Base-by-base conservation (phyloP, 257 asterid genomes). In the Mitragyna speciosa region DNA sequence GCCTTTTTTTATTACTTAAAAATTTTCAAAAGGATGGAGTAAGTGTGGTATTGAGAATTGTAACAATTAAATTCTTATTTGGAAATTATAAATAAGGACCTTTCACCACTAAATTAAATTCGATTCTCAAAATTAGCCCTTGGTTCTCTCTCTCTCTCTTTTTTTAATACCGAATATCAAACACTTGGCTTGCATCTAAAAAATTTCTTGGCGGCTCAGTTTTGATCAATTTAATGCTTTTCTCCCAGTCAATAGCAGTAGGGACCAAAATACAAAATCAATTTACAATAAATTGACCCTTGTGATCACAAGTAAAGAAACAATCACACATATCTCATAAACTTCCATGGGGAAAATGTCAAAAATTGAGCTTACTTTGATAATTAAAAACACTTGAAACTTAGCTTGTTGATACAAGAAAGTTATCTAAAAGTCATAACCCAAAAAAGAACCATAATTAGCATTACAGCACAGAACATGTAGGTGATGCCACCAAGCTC, bases 401-500 rank as follows among this genome's bases (percentile, higher is more conserved):
- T n/a, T n/a, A n/a, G n/a, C n/a, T 59, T 39, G 70, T 59, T n/a
- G 54, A 39, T 56, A 56, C 19, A 75, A 75, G 70, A 56, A 75
- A 75, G 74, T 69, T 8, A 7, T 58, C 15, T 4, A 54, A 74
- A 74, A 74, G 63, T 74, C 52, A 56, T 30, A 30, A 52, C 59
- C 6, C 39, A 39, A n/a, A 39, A 31, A n/a, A 10, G 15, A 30
- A 22, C 36, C 54, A 10, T 11, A 59, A 43, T 49, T 39, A 22
- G 70, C 78, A 75, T 75, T 56, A n/a, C 56, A 56, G 69, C 78
- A 56, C 78, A 75, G 70, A n/a, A 12, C 12, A 22, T 75, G 58
- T 71, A 59, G 56, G 47, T 33, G 41, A 48, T 26, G 41, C 61
- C 39, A 45, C 43, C 0, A 51, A 0, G 54, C 12, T 70, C 70